Conservation (phyloP, 2,329 filamentous ascomycete species). For the Golovinomyces cichoracearum region DNA sequence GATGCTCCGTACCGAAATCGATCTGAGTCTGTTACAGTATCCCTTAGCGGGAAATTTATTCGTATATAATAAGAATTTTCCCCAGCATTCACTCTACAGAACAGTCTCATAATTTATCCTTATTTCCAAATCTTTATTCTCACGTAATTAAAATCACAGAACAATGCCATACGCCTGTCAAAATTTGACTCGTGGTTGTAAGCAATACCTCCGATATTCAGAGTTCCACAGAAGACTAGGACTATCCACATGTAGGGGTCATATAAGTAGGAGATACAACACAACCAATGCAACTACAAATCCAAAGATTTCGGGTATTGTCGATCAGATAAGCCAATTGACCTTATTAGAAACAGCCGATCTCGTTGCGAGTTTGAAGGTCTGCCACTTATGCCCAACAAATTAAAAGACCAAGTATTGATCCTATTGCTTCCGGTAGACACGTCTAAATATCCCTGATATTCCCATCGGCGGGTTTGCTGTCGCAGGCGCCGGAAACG, state of each 20-base stretch:
- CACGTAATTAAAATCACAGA: too few relatives aligned
- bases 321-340: conserved; percentile 97
- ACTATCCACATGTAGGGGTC: not conserved
- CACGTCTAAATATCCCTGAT: conserved; percentile 89
- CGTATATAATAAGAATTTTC: too few relatives aligned
- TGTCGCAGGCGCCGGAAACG: conserved; percentile 26
- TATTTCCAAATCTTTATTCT: too few relatives aligned
- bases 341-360: conserved; percentile 93
- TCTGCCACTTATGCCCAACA: conserved; percentile 18
- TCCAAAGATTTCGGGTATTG: conserved; percentile 82
- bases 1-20: too few relatives aligned
- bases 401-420: conserved; percentile 2
- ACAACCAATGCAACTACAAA: conserved; percentile 50
- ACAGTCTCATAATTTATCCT: too few relatives aligned
- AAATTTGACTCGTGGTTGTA: conserved; percentile 37
- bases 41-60: too few relatives aligned
- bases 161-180: conserved; percentile 36
- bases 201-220: conserved; percentile 30
- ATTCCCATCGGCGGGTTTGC: conserved; percentile 83
- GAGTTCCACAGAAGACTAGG: conserved; percentile 5
- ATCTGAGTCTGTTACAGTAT: too few relatives aligned
- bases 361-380: conserved; percentile 84
- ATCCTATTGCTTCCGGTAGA: conserved; percentile 25
- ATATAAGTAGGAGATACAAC: conserved; percentile 48
- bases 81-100: too few relatives aligned